A percentile compares a stretch with the other conserved stretches of the same genome.
phyloP scores from a whole-genome alignment of 257 asterid genomes.

The Anisodus acutangulus region DNA sequence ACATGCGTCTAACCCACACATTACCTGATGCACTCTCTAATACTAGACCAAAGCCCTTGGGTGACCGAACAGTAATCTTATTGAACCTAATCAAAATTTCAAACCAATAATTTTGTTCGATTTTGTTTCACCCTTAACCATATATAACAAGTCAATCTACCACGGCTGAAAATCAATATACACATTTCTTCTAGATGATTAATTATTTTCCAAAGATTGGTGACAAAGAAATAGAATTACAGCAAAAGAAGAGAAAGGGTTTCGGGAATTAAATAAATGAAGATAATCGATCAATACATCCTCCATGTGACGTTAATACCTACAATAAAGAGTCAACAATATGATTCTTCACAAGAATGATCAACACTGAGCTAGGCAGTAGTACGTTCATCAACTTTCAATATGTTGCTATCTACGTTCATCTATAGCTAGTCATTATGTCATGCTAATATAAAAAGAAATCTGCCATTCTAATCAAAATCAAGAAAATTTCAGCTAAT shows the following conservation, averaged over 20 bases:
- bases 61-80: too few species aligned
- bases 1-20: too few species aligned
- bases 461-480: neutral
- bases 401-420: too few species aligned
- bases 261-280: too few species aligned
- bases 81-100: too few species aligned
- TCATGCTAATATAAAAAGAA: neutral
- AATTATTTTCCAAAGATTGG: neutral
- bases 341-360: neutral
- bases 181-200: neutral
- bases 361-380: neutral
- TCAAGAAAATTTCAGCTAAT: slow-evolving; percentile 2
- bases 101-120: neutral
- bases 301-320: neutral
- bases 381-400: neutral
- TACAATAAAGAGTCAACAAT: neutral
- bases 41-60: too few species aligned
- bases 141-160: neutral
- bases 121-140: neutral
- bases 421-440: neutral
- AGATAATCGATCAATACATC: neutral
- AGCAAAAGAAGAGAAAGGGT: neutral
- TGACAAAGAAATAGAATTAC: neutral
- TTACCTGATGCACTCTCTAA: too few species aligned
- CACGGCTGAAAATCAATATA: neutral